Evolutionary conservation across 345 rosid genomes (phyloP), one percentile per base, ranked within the genome.

Genomic region (Acer yangbiense): DNA sequence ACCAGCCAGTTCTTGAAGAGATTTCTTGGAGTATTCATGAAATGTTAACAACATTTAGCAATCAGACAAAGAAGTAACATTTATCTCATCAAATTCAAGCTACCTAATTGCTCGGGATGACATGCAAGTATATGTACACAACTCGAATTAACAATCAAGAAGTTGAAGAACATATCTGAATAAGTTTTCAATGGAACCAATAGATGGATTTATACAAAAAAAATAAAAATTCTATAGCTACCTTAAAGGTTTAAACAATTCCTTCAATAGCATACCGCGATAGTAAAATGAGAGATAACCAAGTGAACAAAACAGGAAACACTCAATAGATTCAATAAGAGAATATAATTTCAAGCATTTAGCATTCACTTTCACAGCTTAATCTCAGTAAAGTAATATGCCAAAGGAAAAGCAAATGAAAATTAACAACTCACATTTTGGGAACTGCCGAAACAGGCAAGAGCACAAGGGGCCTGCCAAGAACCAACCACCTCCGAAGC

Each of bases 401-500:
- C 21, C 32, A 67, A 64, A 44, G 12, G 18, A 27, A 43, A 44
- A 52, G 29, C 63, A 35, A 41, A 69, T 73, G 72, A 21, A 72
- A 39, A 10, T 55, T 2, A 23, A 16, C 16, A 43, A 84, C 95
- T 88, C 80, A 88, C 93, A 44, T 48, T 65, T 29, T 67, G 77
- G 79, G 88, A 84, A 75, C 68, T 11, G 18, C 77, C 76, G 67
- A 88, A 89, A 74, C 65, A 69, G 58, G 98, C 87, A 71, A 81
- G 83, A 65, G 89, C 83, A 64, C 65, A 78, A 32, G 82, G 76
- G 75, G 88, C 95, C 72, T 86, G 83, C 97, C 97, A 89, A 52
- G 73, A 68, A 77, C 98, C 93, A 13, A 81, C 73, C 20, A 92
- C 86, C 20, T 80, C 79, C 2, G 93, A 86, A 77, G 94, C 89